Conservation (phyloP, 2,329 filamentous ascomycete species). For the Thelonectria rubi region DNA sequence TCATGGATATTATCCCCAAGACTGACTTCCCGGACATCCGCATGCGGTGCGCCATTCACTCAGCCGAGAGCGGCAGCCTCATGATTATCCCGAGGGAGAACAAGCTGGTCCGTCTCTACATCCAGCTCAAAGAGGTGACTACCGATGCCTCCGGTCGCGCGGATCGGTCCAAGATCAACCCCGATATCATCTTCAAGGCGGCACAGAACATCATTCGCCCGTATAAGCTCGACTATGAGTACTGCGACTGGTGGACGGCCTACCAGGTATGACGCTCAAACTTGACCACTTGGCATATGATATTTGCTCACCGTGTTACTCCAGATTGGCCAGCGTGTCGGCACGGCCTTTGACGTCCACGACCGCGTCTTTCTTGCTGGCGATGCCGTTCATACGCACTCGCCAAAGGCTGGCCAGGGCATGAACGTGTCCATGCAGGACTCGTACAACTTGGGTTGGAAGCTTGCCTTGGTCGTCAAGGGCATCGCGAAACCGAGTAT, state of each 20-base stretch:
- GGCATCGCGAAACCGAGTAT: neutral
- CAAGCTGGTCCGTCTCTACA: constrained; percentile 40
- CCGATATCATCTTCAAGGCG: constrained; percentile 57
- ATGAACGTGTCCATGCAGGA: neutral
- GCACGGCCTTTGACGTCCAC: constrained; percentile 29
- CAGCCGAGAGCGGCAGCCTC: constrained; percentile 32
- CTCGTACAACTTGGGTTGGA: neutral
- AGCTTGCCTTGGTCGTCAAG: neutral
- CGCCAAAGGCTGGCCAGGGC: neutral
- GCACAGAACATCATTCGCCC: constrained; percentile 63
- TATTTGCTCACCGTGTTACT: too few species aligned
- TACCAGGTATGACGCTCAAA: constrained; percentile 42
- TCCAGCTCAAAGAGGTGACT: constrained; percentile 23
- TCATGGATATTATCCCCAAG: constrained; percentile 39
- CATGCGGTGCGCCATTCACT: constrained; percentile 43
- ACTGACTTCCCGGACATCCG: constrained; percentile 44
- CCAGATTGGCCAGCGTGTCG: constrained; percentile 69
- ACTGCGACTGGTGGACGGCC: constrained; percentile 40
- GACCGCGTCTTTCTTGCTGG: neutral
- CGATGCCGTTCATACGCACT: neutral
- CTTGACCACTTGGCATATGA: too few species aligned
- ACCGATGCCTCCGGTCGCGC: constrained; percentile 14
- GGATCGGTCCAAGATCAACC: constrained; percentile 25
- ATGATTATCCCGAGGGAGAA: constrained; percentile 43
- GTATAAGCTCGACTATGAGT: constrained; percentile 55